phyloP scores from a whole-genome alignment of 345 rosid genomes.

The Diplotaxis tenuifolia region DNA sequence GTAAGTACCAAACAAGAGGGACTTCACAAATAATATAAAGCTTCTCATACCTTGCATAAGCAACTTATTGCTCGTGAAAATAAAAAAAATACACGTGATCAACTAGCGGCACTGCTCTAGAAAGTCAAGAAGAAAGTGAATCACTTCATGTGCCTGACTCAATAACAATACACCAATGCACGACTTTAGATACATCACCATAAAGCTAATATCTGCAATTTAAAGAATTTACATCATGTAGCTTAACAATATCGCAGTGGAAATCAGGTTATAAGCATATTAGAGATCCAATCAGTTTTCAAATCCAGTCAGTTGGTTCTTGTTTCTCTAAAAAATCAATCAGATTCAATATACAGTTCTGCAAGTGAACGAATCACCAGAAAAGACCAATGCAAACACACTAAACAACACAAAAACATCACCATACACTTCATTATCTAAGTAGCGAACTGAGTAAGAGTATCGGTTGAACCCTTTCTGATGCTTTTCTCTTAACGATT shows the following conservation, averaged over 20 bases:
- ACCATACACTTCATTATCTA: background rate
- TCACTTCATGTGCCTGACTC: slow-evolving; percentile 97
- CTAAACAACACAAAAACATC: background rate
- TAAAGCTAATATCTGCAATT: slow-evolving; percentile 83
- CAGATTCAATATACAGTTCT: no score
- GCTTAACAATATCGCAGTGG: no score
- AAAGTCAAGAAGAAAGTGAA: slow-evolving; percentile 77
- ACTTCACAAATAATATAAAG: background rate
- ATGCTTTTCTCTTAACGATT: no score
- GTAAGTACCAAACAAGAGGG: background rate
- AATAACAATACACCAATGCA: slow-evolving; percentile 83
- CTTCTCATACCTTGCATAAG: slow-evolving; percentile 67
- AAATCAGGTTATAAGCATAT: no score
- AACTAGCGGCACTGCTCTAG: slow-evolving; percentile 81
- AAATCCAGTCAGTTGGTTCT: no score
- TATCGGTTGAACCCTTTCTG: no score
- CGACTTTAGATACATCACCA: slow-evolving; percentile 74
- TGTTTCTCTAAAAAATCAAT: no score
- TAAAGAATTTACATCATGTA: slow-evolving; percentile 95
- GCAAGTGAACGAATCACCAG: background rate
- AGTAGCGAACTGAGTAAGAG: background rate
- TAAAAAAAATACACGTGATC: slow-evolving; percentile 89
- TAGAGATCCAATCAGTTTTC: no score
- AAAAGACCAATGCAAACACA: background rate
- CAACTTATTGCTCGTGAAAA: slow-evolving; percentile 91